Percentiles rank a stretch among this genome's conserved stretches.
phyloP scores from a whole-genome alignment of 352 stramenopile species.

The Phytophthora boehmeriae region DNA sequence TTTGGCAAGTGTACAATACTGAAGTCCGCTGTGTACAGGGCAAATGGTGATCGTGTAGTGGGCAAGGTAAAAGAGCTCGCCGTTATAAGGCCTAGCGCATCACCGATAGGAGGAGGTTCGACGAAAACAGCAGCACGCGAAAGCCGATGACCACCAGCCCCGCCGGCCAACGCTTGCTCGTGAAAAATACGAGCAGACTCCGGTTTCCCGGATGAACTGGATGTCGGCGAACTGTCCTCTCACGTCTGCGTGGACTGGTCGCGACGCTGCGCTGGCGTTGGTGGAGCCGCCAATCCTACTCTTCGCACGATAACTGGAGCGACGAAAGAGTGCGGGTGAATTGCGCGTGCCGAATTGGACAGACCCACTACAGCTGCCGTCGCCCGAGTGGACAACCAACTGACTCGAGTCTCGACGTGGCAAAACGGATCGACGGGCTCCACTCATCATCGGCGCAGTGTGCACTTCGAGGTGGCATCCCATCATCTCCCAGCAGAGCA shows the following conservation, averaged over 20 bases:
- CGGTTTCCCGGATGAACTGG: constrained; percentile 30
- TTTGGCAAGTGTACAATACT: neutral
- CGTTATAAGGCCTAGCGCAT: neutral
- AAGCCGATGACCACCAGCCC: neutral
- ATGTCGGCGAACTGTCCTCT: constrained; percentile 18
- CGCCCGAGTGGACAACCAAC: neutral
- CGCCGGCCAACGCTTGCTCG: constrained; percentile 3
- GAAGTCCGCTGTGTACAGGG: neutral
- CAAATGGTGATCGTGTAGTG: neutral
- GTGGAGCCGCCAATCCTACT: neutral
- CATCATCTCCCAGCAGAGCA: too few species aligned
- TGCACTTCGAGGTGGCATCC: too few species aligned
- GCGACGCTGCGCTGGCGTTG: neutral
- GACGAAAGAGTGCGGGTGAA: too few species aligned
- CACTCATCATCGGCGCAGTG: neutral
- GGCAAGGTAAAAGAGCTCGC: neutral
- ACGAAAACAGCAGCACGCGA: constrained; percentile 14
- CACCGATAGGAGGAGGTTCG: neutral
- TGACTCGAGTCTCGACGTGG: neutral
- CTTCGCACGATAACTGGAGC: too few species aligned
- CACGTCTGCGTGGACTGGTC: neutral
- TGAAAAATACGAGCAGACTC: constrained; percentile 28
- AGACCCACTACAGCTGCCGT: neutral
- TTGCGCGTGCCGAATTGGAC: constrained; percentile 10
- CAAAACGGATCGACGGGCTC: neutral